These are phyloP conservation scores for Craspedostauros australis DNA, from an alignment of 108 stramenopile genomes.

Conservation along the genomic window DNA sequence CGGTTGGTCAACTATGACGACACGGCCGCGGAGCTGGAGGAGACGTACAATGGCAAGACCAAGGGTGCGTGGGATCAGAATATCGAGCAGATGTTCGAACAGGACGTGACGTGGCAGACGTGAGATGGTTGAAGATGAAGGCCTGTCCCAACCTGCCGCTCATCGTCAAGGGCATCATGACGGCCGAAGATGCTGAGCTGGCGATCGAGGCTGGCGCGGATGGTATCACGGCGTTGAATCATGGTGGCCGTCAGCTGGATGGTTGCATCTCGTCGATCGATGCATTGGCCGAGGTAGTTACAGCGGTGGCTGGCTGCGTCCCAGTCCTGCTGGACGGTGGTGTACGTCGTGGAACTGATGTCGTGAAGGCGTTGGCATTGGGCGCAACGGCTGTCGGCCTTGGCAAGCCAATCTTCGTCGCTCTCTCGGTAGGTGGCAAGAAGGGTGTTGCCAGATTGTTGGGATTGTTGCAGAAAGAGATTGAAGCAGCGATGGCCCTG, in stretches of 20 bases:
- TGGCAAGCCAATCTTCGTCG: slow-evolving; percentile 89
- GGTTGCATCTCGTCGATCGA: slow-evolving; percentile 79
- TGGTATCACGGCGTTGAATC: slow-evolving; percentile 90
- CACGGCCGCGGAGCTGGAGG: too few species aligned
- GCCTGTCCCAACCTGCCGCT: slow-evolving; percentile 36
- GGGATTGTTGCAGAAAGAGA: slow-evolving; percentile 54
- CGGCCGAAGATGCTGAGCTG: slow-evolving; percentile 84
- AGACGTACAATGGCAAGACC: slow-evolving; percentile 59
- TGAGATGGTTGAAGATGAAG: slow-evolving; percentile 62
- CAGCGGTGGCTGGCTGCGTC: slow-evolving; percentile 58
- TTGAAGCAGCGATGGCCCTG: slow-evolving; percentile 77
- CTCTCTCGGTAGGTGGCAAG: slow-evolving; percentile 75
- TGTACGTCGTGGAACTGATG: slow-evolving; percentile 85
- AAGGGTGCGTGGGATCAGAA: slow-evolving; percentile 82
- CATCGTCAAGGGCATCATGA: slow-evolving; percentile 92
- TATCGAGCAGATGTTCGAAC: slow-evolving; percentile 70
- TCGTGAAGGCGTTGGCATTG: slow-evolving; percentile 77
- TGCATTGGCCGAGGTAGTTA: slow-evolving; percentile 76
- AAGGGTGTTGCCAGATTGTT: slow-evolving; percentile 50
- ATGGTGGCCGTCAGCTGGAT: slow-evolving; percentile 92
- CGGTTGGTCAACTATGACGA: slow-evolving; percentile 71
- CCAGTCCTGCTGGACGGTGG: slow-evolving; percentile 89
- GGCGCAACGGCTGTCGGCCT: slow-evolving; percentile 91
- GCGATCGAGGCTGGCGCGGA: slow-evolving; percentile 78
- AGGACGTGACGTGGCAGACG: slow-evolving; percentile 81